Evolutionary conservation across 2,329 filamentous ascomycete species (phyloP).

Genomic region (Aureobasidium sp.): DNA sequence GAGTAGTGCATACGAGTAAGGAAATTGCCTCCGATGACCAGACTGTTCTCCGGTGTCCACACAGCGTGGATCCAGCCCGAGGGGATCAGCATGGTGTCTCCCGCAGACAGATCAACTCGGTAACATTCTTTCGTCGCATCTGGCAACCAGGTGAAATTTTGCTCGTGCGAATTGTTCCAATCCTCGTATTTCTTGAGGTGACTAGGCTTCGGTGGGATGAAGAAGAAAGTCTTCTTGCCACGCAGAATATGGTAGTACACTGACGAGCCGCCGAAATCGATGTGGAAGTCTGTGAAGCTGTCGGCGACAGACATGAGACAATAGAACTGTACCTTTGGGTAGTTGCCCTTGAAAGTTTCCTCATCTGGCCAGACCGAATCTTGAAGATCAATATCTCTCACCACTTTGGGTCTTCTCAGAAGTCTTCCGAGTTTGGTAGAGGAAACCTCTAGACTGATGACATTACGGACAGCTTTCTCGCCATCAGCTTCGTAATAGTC

Average conservation of each 20-base stretch:
- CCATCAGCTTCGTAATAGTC: constrained; percentile 60
- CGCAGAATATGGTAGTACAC: constrained; percentile 65
- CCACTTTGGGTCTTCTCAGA: constrained; percentile 56
- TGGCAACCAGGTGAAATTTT: constrained; percentile 59
- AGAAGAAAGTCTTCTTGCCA: constrained; percentile 64
- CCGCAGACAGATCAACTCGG: constrained; percentile 57
- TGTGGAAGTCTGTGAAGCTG: constrained; percentile 66
- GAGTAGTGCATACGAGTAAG: constrained; percentile 58
- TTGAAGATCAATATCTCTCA: constrained; percentile 55
- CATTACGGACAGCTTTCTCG: constrained; percentile 59
- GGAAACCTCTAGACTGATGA: constrained; percentile 63
- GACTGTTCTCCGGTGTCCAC: constrained; percentile 62
- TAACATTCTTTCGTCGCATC: constrained; percentile 61
- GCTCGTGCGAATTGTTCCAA: constrained; percentile 61
- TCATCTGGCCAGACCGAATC: constrained; percentile 51
- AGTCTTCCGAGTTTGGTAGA: constrained; percentile 55
- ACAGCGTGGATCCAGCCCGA: constrained; percentile 68
- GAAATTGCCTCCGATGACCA: constrained; percentile 67
- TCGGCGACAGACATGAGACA: constrained; percentile 65
- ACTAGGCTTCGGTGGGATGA: constrained; percentile 62
- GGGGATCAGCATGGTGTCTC: constrained; percentile 64
- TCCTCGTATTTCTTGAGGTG: constrained; percentile 65
- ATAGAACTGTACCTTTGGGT: constrained; percentile 60
- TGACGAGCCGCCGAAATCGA: constrained; percentile 64
- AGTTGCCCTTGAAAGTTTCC: constrained; percentile 47